Conservation (phyloP, 306 rosid species). For the Cicer judaicum region DNA sequence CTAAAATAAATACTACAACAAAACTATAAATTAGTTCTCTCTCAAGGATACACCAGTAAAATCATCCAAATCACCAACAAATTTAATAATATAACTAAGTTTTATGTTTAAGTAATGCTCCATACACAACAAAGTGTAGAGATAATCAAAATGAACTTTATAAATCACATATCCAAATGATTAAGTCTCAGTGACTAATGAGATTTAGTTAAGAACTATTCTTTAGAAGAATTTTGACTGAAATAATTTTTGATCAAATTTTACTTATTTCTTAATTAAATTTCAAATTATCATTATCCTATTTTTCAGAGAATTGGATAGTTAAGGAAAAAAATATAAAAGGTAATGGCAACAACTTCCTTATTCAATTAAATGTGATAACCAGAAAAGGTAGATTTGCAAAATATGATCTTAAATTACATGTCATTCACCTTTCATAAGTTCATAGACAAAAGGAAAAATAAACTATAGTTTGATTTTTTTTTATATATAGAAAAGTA, state of each 20-base stretch:
- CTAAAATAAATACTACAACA: too few species aligned
- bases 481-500: constrained; percentile 15
- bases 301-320: too few species aligned
- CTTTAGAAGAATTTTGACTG: too few species aligned
- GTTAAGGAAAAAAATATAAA: not conserved
- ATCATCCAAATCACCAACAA: too few species aligned
- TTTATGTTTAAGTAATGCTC: not conserved
- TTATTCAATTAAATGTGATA: constrained; percentile 44
- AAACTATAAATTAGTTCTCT: too few species aligned
- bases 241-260: too few species aligned
- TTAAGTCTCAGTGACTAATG: too few species aligned
- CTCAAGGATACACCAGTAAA: too few species aligned
- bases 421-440: constrained; percentile 41
- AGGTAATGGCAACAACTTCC: constrained; percentile 35
- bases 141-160: not conserved
- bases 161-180: not conserved
- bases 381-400: constrained; percentile 16
- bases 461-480: constrained; percentile 32
- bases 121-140: not conserved
- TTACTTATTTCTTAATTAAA: too few species aligned
- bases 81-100: too few species aligned
- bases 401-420: constrained; percentile 47
- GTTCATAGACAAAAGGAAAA: constrained; percentile 35
- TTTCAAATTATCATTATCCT: too few species aligned
- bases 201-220: too few species aligned